Base-by-base conservation (phyloP, 257 asterid genomes). In the Scutellaria baicalensis region DNA sequence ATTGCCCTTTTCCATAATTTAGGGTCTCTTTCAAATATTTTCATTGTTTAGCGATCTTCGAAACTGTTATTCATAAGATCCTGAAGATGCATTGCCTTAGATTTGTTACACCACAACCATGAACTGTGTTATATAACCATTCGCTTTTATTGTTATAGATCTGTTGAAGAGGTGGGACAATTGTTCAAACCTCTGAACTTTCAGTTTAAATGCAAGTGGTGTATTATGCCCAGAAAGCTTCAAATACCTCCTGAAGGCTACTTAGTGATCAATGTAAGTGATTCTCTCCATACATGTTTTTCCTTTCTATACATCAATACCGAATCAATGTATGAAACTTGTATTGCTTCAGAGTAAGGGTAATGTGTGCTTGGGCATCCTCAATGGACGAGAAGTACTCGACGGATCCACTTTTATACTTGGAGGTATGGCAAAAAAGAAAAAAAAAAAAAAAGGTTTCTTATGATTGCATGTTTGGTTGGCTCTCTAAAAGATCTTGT, bases 161-260 rank as follows among this genome's bases (percentile, higher is more conserved):
- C 85, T 9, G 68, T 84, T 16, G 10, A 74, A 38, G 93, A 89
- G 68, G 81, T 86, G 47, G 80, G 48, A 45, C 78, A 68, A 33
- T 59, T 73, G 36, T 84, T 89, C 86, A 84, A 89, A 83, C 86
- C 89, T 55, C 49, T 89, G 56, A 84, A 59, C 64, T 77, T 89
- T 75, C 88, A 89, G 58, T 83, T 89, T 38, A 82, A 86, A 54
- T 86, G 83, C 86, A 86, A 83, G 79, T 85, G 93, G 91, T 87
- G 96, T 90, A 73, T 83, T 18, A 62, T 59, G 58, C 69, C 93
- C 39, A 83, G 76, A 50, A 83, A 75, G 72, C 91, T 89, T 68
- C 85, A 73, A 74, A 86, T 89, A 72, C 84, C 91, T 61, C 91
- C 93, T 3, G 89, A 86, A 67, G 91, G 93, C 57, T 89, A 85